These are phyloP conservation scores for Triadica sebifera DNA, from an alignment of 345 rosid species.

Conservation along the genomic window DNA sequence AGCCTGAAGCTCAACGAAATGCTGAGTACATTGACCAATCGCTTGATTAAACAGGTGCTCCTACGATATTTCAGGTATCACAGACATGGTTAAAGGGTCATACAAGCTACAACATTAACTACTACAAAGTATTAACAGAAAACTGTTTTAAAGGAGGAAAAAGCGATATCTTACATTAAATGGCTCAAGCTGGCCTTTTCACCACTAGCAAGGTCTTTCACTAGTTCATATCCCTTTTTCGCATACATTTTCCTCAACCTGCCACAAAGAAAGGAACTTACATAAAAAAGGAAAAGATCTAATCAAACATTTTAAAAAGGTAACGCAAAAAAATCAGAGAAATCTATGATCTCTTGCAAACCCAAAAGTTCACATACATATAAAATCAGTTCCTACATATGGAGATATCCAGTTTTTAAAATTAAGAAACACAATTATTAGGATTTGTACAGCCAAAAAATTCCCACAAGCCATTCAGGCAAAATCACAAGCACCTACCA, in stretches of 20 bases:
- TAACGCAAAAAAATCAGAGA: neutral
- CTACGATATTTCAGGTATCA: slow-evolving; percentile 8
- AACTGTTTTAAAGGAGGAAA: neutral
- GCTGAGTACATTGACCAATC: slow-evolving; percentile 30
- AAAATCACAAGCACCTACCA: neutral
- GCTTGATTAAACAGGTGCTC: slow-evolving; percentile 34
- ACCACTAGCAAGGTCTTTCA: slow-evolving; percentile 25
- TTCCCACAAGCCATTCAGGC: neutral
- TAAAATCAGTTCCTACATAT: neutral
- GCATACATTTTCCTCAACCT: slow-evolving; percentile 25
- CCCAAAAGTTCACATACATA: neutral
- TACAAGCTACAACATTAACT: neutral
- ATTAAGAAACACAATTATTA: neutral
- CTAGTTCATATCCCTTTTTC: slow-evolving; percentile 34
- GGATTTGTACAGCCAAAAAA: neutral
- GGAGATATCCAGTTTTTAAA: neutral
- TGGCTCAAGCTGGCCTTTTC: slow-evolving; percentile 35
- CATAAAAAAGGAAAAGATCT: neutral
- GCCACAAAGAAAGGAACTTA: neutral
- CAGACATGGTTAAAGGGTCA: neutral
- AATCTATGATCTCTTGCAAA: neutral
- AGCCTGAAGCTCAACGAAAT: slow-evolving; percentile 28
- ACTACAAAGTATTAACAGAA: neutral
- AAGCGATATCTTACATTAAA: slow-evolving; percentile 28
- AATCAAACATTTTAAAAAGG: neutral